Conservation (phyloP, 1,284 basidiomycete species). For the Fomitopsis pinicola region DNA sequence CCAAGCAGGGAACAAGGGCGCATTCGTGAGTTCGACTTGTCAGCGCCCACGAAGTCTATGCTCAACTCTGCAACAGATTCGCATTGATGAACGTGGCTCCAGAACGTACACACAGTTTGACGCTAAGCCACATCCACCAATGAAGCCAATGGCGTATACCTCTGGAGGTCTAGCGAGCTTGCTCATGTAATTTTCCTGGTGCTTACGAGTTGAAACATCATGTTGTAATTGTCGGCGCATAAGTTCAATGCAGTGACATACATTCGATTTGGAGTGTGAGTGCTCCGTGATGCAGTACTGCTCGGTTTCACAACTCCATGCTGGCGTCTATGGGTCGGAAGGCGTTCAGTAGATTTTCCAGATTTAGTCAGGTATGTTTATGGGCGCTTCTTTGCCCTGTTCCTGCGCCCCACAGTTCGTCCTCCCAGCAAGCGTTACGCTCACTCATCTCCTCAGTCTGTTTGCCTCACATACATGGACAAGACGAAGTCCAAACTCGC, state of each 20-base stretch:
- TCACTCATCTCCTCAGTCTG: too few relatives aligned
- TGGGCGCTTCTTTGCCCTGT: neutral
- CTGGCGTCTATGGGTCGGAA: neutral
- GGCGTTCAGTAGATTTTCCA: neutral
- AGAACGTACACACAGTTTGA: conserved; percentile 81
- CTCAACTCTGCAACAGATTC: conserved; percentile 41
- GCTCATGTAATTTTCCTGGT: conserved; percentile 42
- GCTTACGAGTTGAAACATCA: too few relatives aligned
- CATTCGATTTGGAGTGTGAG: too few relatives aligned
- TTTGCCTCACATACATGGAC: conserved; percentile 46
- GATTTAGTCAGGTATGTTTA: neutral
- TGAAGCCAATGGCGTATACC: conserved; percentile 92
- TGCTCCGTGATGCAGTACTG: too few relatives aligned
- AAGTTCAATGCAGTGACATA: too few relatives aligned
- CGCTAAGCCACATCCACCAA: conserved; percentile 82
- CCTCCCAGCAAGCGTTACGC: neutral
- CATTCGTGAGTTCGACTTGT: conserved; percentile 51
- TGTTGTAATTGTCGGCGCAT: too few relatives aligned
- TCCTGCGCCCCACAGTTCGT: neutral
- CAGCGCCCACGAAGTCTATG: neutral
- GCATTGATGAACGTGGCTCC: conserved; percentile 76
- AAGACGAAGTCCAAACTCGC: conserved; percentile 73
- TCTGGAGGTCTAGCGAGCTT: conserved; percentile 58
- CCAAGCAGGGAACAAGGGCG: conserved; percentile 77
- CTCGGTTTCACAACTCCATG: too few relatives aligned